A percentile compares a stretch with the other conserved stretches of the same genome.
Conservation (phyloP, 2,329 filamentous ascomycete genomes). For the Calonectria pteridis region DNA sequence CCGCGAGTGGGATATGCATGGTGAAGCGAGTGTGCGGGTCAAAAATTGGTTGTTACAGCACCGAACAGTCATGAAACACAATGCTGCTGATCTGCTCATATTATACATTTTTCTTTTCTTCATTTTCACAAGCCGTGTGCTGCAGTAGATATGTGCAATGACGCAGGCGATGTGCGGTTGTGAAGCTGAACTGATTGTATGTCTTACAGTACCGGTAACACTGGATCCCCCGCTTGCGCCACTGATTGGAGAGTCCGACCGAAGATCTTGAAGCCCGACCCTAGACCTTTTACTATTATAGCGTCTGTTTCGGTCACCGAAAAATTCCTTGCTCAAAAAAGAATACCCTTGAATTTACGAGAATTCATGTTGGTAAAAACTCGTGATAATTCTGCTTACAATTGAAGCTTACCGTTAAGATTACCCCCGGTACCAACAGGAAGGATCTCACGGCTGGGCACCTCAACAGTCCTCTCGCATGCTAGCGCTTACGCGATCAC, state of each 20-base stretch:
- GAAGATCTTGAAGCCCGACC: neutral
- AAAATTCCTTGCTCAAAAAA: neutral
- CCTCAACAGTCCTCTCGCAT: neutral
- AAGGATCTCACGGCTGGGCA: neutral
- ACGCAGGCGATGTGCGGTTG: neutral
- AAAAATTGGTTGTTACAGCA: neutral
- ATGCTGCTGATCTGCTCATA: neutral
- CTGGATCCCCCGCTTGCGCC: neutral
- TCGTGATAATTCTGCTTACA: neutral
- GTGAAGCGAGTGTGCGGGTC: neutral
- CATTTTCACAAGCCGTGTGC: neutral
- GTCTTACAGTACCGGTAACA: neutral
- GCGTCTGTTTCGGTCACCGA: neutral
- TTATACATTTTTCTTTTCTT: neutral
- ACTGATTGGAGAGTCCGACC: neutral
- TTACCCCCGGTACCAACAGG: neutral
- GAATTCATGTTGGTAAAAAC: neutral
- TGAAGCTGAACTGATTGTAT: neutral
- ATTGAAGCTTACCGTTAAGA: neutral
- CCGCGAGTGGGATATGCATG: constrained; percentile 2
- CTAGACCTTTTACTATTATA: neutral
- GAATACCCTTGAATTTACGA: neutral
- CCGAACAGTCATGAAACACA: neutral
- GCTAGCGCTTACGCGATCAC: neutral
- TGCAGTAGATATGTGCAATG: neutral